Conservation (phyloP, 1,284 basidiomycete genomes). For the Calocybe gambosa region DNA sequence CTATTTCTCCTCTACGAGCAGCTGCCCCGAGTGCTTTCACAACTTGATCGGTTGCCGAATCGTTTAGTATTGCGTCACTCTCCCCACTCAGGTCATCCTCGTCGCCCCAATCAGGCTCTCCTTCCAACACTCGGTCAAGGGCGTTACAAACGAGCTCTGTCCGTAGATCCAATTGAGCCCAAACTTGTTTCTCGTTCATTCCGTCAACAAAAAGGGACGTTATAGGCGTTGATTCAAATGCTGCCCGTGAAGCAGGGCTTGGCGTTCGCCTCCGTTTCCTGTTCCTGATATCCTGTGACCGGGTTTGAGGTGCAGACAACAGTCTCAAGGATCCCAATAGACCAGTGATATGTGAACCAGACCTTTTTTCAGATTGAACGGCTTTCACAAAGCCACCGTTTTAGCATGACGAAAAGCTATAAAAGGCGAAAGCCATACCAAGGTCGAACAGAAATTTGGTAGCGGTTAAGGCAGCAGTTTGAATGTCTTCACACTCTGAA, state of each 20-base stretch:
- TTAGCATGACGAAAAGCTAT: neutral
- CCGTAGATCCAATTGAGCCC: slow-evolving; percentile 87
- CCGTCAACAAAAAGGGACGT: slow-evolving; percentile 71
- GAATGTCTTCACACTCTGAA: slow-evolving; percentile 50
- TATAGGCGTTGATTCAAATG: slow-evolving; percentile 69
- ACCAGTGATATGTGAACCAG: slow-evolving; percentile 59
- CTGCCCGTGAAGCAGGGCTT: slow-evolving; percentile 24
- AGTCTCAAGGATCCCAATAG: slow-evolving; percentile 65
- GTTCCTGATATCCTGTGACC: slow-evolving; percentile 46
- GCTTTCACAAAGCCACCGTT: slow-evolving; percentile 32
- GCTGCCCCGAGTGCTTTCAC: slow-evolving; percentile 14
- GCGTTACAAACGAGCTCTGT: slow-evolving; percentile 61
- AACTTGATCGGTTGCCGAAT: slow-evolving; percentile 29
- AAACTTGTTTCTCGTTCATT: slow-evolving; percentile 87
- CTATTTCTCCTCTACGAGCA: slow-evolving; percentile 24
- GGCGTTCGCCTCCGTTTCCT: slow-evolving; percentile 41
- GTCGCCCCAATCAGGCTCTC: slow-evolving; percentile 28
- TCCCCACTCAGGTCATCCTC: slow-evolving; percentile 23
- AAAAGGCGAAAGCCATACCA: slow-evolving; percentile 42
- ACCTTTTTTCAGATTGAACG: slow-evolving; percentile 55
- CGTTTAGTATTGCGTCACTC: slow-evolving; percentile 22
- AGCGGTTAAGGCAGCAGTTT: slow-evolving; percentile 57
- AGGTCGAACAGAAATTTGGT: slow-evolving; percentile 78
- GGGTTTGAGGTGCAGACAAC: slow-evolving; percentile 59
- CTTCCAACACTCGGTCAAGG: slow-evolving; percentile 53